These are phyloP conservation scores for Penicillium glabrum DNA, from an alignment of 2,329 filamentous ascomycete species.

Conservation along the genomic window DNA sequence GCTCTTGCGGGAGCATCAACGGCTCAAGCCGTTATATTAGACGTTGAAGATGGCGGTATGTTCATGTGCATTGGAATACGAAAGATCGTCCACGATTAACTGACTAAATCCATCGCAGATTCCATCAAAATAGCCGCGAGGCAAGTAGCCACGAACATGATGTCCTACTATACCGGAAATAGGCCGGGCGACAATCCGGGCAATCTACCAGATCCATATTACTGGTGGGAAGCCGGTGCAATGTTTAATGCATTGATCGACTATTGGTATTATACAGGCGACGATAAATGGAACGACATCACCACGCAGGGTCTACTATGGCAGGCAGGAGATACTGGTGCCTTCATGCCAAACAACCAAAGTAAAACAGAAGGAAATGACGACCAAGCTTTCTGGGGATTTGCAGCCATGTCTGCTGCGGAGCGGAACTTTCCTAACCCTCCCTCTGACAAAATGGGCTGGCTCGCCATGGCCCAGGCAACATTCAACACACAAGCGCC, in stretches of 20 bases:
- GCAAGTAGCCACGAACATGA: constrained; percentile 49
- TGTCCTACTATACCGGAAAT: constrained; percentile 52
- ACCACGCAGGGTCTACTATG: constrained; percentile 37
- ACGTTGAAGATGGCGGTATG: constrained; percentile 17
- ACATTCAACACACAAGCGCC: constrained; percentile 75
- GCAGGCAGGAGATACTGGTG: constrained; percentile 38
- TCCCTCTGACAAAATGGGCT: constrained; percentile 62
- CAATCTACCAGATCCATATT: constrained; percentile 51
- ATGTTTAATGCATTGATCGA: constrained; percentile 45
- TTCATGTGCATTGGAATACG: background rate
- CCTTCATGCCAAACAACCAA: constrained; percentile 46
- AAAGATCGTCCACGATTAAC: background rate
- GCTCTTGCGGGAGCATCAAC: constrained; percentile 16
- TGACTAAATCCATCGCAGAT: constrained; percentile 23
- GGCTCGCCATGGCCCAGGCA: constrained; percentile 75
- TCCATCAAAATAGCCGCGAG: constrained; percentile 50
- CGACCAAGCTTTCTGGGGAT: constrained; percentile 60
- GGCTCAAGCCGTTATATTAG: constrained; percentile 15
- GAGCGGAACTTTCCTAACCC: constrained; percentile 45
- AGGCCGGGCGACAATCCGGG: constrained; percentile 52
- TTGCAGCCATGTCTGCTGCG: constrained; percentile 57
- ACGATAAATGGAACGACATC: constrained; percentile 40
- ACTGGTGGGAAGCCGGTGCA: constrained; percentile 47
- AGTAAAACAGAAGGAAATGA: constrained; percentile 53
- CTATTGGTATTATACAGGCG: constrained; percentile 46